Conservation (phyloP, 2,329 filamentous ascomycete species). For the Pseudovirgaria hyperparasitica region DNA sequence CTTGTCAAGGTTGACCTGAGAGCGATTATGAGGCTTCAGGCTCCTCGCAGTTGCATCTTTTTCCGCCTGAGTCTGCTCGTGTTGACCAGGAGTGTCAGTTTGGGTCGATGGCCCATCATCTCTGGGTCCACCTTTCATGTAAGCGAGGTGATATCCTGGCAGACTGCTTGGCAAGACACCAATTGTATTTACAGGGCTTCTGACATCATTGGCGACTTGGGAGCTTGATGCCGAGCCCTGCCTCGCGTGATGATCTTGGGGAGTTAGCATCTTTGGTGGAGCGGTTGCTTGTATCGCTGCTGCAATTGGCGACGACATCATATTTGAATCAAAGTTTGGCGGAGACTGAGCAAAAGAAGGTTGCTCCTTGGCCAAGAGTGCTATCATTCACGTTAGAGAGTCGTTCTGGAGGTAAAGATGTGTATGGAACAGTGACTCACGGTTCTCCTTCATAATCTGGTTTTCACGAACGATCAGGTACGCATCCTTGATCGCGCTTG, state of each 20-base stretch:
- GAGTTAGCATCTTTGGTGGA: conserved; percentile 18
- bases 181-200: conserved; percentile 57
- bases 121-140: conserved; percentile 53
- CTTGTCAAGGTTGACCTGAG: conserved; percentile 54
- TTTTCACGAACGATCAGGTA: conserved; percentile 98
- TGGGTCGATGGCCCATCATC: conserved; percentile 29
- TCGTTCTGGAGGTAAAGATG: neutral
- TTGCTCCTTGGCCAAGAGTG: conserved; percentile 41
- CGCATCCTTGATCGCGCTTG: conserved; percentile 95
- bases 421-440: conserved; percentile 42
- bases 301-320: conserved; percentile 18
- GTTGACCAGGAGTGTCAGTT: conserved; percentile 4
- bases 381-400: conserved; percentile 21
- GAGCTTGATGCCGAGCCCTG: conserved; percentile 31
- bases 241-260: conserved; percentile 24
- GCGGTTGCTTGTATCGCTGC: conserved; percentile 21
- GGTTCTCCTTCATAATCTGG: conserved; percentile 89
- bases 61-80: conserved; percentile 47
- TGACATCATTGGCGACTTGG: conserved; percentile 23
- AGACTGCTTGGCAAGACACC: conserved; percentile 85
- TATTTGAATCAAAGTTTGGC: conserved; percentile 34
- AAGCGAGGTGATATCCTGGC: conserved; percentile 80
- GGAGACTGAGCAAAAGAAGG: conserved; percentile 45
- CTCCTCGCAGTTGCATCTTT: conserved; percentile 70
- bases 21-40: conserved; percentile 73